These are phyloP conservation scores for Ustulina deusta DNA, from an alignment of 2,329 filamentous ascomycete species.

Conservation along the genomic window DNA sequence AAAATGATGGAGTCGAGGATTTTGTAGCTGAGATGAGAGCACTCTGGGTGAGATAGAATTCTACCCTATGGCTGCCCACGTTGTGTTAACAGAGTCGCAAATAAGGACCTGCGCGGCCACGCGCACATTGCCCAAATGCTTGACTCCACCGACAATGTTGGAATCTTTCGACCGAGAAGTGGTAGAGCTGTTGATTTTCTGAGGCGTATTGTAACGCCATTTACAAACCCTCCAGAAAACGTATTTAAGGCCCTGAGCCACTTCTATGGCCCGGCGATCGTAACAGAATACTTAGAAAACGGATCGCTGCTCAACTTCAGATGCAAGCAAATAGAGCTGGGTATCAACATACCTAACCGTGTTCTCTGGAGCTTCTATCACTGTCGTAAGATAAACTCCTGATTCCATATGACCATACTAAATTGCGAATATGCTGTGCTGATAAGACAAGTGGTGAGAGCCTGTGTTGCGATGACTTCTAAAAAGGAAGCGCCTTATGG, in stretches of 20 bases:
- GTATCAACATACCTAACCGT: slow-evolving; percentile 20
- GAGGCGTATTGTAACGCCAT: background rate
- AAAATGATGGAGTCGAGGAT: background rate
- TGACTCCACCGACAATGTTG: background rate
- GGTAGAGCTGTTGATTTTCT: background rate
- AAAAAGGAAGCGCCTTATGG: background rate
- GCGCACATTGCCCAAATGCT: slow-evolving; percentile 17
- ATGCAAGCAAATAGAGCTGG: background rate
- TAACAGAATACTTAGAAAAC: slow-evolving; percentile 32
- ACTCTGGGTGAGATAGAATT: slow-evolving; percentile 9
- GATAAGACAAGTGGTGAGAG: slow-evolving; percentile 23
- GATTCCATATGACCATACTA: background rate
- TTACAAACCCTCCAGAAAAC: slow-evolving; percentile 12
- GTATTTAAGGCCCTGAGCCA: slow-evolving; percentile 8
- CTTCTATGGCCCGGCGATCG: slow-evolving; percentile 20
- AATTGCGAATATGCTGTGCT: background rate
- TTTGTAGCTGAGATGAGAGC: background rate
- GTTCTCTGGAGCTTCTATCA: slow-evolving; percentile 29
- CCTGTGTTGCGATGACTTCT: slow-evolving; percentile 20
- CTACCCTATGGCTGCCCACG: background rate
- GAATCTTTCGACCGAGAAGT: background rate
- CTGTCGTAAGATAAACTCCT: slow-evolving; percentile 24
- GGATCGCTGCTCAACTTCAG: background rate
- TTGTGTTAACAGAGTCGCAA: background rate
- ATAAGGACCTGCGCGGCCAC: slow-evolving; percentile 5